Evolutionary conservation across 352 stramenopile genomes (phyloP).

Genomic region (Globisporangium ultimum): DNA sequence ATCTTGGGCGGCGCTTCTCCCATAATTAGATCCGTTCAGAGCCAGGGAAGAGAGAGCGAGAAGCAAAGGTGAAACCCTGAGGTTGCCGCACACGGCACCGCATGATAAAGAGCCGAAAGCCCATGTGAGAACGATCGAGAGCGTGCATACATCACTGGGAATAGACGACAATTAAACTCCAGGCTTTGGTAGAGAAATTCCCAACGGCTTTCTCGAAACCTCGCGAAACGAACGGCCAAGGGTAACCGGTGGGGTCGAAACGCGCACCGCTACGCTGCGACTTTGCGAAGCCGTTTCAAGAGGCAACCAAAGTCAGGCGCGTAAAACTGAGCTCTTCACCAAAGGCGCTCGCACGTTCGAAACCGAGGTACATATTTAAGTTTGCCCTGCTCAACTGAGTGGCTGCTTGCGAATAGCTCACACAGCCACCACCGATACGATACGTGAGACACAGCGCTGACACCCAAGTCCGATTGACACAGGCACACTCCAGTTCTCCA

Average conservation of each 20-base stretch:
- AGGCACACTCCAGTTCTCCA: no score
- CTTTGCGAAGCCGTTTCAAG: not conserved
- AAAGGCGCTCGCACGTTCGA: not conserved
- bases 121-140: no score
- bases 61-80: no score
- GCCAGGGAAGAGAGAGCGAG: not conserved
- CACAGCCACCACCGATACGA: not conserved
- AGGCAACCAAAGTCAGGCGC: no score
- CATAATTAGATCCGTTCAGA: no score
- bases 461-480: no score
- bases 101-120: not conserved
- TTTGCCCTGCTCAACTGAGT: slow-evolving; percentile 9
- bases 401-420: not conserved
- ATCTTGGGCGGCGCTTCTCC: no score
- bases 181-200: no score
- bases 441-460: no score
- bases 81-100: no score
- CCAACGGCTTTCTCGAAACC: slow-evolving; percentile 2
- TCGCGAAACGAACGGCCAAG: not conserved
- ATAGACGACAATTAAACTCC: no score
- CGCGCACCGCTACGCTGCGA: not conserved
- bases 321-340: not conserved
- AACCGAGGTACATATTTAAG: slow-evolving; percentile 1
- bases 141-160: no score
- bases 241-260: not conserved